A percentile compares a stretch with the other conserved stretches of the same genome.
Conservation (phyloP, 768 basidiomycete genomes). For the Cystobasidium ongulense region DNA sequence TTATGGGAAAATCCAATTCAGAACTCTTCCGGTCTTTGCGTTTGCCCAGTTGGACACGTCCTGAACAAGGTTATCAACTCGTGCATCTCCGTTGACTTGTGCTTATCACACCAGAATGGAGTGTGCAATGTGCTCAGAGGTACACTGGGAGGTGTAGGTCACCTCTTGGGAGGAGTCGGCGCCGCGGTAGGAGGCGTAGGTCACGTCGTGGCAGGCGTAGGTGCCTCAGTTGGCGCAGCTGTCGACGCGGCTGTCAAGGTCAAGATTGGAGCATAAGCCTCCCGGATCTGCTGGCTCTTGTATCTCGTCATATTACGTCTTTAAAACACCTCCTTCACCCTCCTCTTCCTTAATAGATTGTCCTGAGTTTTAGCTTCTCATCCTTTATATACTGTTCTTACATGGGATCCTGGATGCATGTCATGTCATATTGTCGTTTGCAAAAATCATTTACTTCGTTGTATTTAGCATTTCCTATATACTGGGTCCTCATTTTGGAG, state of each 20-base stretch:
- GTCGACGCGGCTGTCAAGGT: constrained; percentile 4
- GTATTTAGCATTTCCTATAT: neutral
- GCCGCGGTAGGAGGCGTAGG: neutral
- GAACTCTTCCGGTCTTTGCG: neutral
- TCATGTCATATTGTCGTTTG: neutral
- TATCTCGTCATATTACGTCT: too few species aligned
- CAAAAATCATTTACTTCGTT: too few species aligned
- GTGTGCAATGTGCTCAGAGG: neutral
- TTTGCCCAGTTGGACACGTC: neutral
- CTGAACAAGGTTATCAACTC: neutral
- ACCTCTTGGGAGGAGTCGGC: neutral
- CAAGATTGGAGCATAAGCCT: neutral
- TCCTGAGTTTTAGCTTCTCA: neutral
- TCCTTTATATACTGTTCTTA: neutral
- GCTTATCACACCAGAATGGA: neutral
- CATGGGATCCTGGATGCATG: neutral
- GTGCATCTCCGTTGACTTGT: neutral
- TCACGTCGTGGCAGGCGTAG: neutral
- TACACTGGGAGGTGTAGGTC: neutral
- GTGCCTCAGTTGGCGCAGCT: constrained; percentile 7
- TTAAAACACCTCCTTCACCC: neutral
- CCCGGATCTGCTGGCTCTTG: neutral
- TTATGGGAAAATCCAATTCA: neutral
- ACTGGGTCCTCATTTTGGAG: neutral
- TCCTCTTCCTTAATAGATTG: neutral